Conservation (phyloP, 1,284 basidiomycete species). For the Volvariella volvacea region DNA sequence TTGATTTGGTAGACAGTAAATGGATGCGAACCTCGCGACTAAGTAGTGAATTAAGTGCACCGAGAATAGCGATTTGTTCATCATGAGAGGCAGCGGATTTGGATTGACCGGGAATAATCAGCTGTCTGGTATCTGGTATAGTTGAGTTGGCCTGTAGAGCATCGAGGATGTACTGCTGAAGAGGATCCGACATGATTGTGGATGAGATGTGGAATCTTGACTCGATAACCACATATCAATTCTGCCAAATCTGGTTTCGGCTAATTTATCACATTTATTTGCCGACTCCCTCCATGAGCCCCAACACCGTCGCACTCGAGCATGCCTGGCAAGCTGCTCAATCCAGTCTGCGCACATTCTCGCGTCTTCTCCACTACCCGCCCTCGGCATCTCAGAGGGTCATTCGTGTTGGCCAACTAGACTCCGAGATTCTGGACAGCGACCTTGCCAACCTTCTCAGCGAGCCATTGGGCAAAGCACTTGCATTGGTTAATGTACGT, state of each 20-base stretch:
- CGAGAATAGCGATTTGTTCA: slow-evolving; percentile 76
- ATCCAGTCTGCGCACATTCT: slow-evolving; percentile 42
- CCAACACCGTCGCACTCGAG: slow-evolving; percentile 27
- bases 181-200: slow-evolving; percentile 57
- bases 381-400: slow-evolving; percentile 37
- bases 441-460: slow-evolving; percentile 82
- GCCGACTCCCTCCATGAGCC: slow-evolving; percentile 6
- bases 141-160: slow-evolving; percentile 52
- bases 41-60: slow-evolving; percentile 81
- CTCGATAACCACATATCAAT: slow-evolving; percentile 15
- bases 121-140: slow-evolving; percentile 71
- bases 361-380: slow-evolving; percentile 26
- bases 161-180: slow-evolving; percentile 78
- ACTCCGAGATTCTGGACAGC: slow-evolving; percentile 88
- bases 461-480: slow-evolving; percentile 75
- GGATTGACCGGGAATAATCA: slow-evolving; percentile 62
- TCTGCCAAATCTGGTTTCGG: slow-evolving; percentile 6
- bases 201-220: slow-evolving; percentile 9
- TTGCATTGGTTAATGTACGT: slow-evolving; percentile 68
- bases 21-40: slow-evolving; percentile 71
- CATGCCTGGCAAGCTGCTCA: slow-evolving; percentile 58
- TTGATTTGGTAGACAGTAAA: slow-evolving; percentile 4
- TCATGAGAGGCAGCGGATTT: slow-evolving; percentile 57
- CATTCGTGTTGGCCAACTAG: slow-evolving; percentile 86
- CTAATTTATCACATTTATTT: background rate